Evolutionary conservation across 2,329 filamentous ascomycete species (phyloP).

Genomic region (Exserohilum turcica): DNA sequence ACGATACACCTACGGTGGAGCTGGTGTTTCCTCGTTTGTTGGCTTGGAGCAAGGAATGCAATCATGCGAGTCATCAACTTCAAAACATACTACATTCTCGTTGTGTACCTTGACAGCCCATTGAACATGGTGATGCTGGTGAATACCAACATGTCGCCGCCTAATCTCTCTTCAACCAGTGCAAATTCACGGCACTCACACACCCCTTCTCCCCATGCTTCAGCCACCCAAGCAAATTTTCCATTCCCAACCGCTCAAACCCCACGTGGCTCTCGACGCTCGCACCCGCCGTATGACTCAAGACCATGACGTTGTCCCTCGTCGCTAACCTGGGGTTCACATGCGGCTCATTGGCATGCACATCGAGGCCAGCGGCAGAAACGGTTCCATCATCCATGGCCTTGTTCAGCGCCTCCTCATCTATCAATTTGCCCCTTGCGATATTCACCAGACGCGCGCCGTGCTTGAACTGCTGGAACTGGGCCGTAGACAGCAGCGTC

Average conservation of each 20-base stretch:
- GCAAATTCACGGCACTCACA: slow-evolving; percentile 67
- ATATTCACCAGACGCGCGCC: slow-evolving; percentile 69
- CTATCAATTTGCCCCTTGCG: slow-evolving; percentile 67
- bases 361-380: slow-evolving; percentile 64
- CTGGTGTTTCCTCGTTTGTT: too few relatives aligned
- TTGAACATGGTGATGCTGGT: too few relatives aligned
- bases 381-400: slow-evolving; percentile 62
- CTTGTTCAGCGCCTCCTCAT: slow-evolving; percentile 66
- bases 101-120: too few relatives aligned
- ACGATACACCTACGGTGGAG: too few relatives aligned
- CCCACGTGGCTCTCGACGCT: slow-evolving; percentile 69
- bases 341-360: slow-evolving; percentile 65
- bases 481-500: slow-evolving; percentile 56
- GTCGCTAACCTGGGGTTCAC: slow-evolving; percentile 56
- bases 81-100: too few relatives aligned
- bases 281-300: slow-evolving; percentile 71
- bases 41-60: too few relatives aligned
- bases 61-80: too few relatives aligned
- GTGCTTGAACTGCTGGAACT: slow-evolving; percentile 58
- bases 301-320: slow-evolving; percentile 60
- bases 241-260: slow-evolving; percentile 70
- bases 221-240: slow-evolving; percentile 67
- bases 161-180: slow-evolving; percentile 51
- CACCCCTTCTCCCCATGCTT: slow-evolving; percentile 54
- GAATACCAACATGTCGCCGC: too few relatives aligned